These are phyloP conservation scores for Heracleum sosnowskyi DNA, from an alignment of 129 eudicot genomes.

Conservation along the genomic window DNA sequence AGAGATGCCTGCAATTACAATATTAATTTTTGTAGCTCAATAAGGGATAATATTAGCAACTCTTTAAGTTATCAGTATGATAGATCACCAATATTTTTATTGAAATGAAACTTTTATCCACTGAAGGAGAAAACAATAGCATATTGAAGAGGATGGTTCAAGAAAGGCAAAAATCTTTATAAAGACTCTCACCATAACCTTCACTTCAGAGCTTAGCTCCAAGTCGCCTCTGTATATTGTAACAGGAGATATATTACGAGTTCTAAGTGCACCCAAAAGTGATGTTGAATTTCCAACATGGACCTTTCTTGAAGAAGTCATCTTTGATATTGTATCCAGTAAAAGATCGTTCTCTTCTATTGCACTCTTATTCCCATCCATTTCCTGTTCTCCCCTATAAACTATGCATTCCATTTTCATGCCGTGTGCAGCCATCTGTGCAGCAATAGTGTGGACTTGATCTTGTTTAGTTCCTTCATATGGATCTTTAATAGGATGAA, in stretches of 20 bases:
- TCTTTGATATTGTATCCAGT: slow-evolving; percentile 51
- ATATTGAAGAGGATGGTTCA: neutral
- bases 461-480: slow-evolving; percentile 89
- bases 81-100: neutral
- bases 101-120: neutral
- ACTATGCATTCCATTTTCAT: slow-evolving; percentile 81
- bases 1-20: neutral
- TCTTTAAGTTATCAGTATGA: neutral
- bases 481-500: slow-evolving; percentile 73
- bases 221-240: slow-evolving; percentile 88
- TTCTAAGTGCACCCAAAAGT: slow-evolving; percentile 82
- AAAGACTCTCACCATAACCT: slow-evolving; percentile 57
- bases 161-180: neutral
- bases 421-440: slow-evolving; percentile 73
- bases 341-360: slow-evolving; percentile 76
- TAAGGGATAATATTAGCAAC: neutral
- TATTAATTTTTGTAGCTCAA: neutral
- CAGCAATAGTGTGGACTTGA: slow-evolving; percentile 81
- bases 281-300: slow-evolving; percentile 78
- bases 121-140: neutral
- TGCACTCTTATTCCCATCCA: slow-evolving; percentile 20
- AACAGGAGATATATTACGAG: slow-evolving; percentile 82
- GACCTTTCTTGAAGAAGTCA: slow-evolving; percentile 60
- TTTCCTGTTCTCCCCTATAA: slow-evolving; percentile 38
- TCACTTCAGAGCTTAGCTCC: slow-evolving; percentile 60